Evolutionary conservation across 2,329 filamentous ascomycete species (phyloP).

Genomic region (Colletotrichum incanum): DNA sequence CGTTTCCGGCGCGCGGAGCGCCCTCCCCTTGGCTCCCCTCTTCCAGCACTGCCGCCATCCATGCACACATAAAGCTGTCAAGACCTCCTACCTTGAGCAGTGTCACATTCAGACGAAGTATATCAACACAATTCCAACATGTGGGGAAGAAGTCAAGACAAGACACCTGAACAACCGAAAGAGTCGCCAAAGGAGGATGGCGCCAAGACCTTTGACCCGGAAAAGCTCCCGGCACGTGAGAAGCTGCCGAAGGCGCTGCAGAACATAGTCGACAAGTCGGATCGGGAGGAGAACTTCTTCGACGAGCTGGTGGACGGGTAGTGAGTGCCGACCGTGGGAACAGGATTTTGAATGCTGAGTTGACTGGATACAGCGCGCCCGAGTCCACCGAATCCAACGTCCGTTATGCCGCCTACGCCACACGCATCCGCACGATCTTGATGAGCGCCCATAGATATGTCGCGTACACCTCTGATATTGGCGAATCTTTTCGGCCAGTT

Average conservation of each 20-base stretch:
- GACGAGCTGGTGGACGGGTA: slow-evolving; percentile 84
- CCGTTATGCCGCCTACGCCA: slow-evolving; percentile 94
- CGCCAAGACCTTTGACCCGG: slow-evolving; percentile 56
- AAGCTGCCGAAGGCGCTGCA: slow-evolving; percentile 71
- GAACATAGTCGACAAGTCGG: slow-evolving; percentile 70
- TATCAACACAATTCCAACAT: slow-evolving; percentile 46
- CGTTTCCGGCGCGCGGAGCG: slow-evolving; percentile 36
- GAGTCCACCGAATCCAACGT: slow-evolving; percentile 89
- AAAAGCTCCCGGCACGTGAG: slow-evolving; percentile 63
- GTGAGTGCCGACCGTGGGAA: slow-evolving; percentile 65
- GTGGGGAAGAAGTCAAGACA: slow-evolving; percentile 59
- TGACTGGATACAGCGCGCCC: slow-evolving; percentile 66
- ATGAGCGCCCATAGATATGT: slow-evolving; percentile 95
- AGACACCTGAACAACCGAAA: slow-evolving; percentile 49
- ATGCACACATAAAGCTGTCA: slow-evolving; percentile 34
- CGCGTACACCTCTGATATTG: slow-evolving; percentile 96
- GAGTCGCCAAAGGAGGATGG: slow-evolving; percentile 47
- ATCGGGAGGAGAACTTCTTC: slow-evolving; percentile 80
- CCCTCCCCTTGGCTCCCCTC: slow-evolving; percentile 19
- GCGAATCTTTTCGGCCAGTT: slow-evolving; percentile 94
- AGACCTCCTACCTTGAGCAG: not conserved
- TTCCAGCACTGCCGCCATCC: slow-evolving; percentile 17
- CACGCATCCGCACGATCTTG: slow-evolving; percentile 88
- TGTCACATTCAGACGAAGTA: slow-evolving; percentile 35
- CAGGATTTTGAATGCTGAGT: slow-evolving; percentile 41